Base-by-base conservation (phyloP, 192 early-diverging fungal species). In the Martensiomyces pterosporus region DNA sequence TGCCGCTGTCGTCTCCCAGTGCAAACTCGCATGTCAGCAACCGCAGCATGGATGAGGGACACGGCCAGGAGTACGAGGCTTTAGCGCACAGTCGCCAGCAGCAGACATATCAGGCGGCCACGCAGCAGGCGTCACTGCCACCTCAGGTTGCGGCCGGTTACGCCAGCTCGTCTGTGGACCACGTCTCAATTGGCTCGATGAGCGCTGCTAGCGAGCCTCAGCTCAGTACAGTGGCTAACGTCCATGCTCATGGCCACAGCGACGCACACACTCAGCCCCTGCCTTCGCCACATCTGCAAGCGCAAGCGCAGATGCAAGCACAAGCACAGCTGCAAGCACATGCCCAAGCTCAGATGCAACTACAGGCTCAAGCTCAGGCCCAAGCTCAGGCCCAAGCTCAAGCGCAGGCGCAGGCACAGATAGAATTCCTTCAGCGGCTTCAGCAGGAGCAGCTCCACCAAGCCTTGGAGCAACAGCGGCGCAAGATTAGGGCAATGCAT, bases 381-480 rank as follows among this genome's bases (percentile, higher is more conserved):
- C 50, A 59, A 4, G 47, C 47, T 2, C 61, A 64, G 16, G 39
- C 38, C 0, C 43, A 56, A 25, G 43, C 50, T 0, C 66, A 61
- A 18, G 17, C 45, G 1, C 54, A 52, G 35, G 55, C 60, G 0
- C 58, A 61, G 7, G 45, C 36, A 0, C 62, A 73, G 21, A 50
- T 59, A 18, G 58, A 69, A 33, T 71, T 59, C 23, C 24, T 63
- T 32, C 60, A 54, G 42, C 49, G 55, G 3, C 38, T 58, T 22
- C 60, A 62, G 4, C 57, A 60, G 24, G 44, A 51, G 38, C 57
- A 45, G 2, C 24, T 50, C 26, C 60, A 55, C 4, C 12, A 41
- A n/a, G 57, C 45, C 3, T 19, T 57, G 7, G 53, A 69, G 34
- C 66, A 64, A 49, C 59, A 69, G 24, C 67, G 49, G n/a, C 43